Base-by-base conservation (phyloP, 306 rosid species). In the Cicer arietinum region DNA sequence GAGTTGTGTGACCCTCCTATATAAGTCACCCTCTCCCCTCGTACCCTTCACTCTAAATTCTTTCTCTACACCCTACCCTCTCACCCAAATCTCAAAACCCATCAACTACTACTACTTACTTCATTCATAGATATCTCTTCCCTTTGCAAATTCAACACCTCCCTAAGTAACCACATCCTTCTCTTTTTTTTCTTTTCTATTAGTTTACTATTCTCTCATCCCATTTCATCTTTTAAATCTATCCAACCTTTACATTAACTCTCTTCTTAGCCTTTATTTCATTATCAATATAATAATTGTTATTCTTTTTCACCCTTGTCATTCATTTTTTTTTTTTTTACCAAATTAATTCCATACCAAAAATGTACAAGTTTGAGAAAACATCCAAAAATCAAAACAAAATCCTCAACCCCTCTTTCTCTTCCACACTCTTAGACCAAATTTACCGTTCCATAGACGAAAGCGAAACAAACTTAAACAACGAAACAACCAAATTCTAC, bases 381-480 rank as follows among this genome's bases (percentile, higher is more conserved):
- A 71, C 46, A 52, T 76, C 0, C 3, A 77, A 84, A 51, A 87
- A 81, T n/a, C 82, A 78, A 1, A 13, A 51, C 10, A 82, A 76
- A 41, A 64, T 75, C n/a, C 61, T 56, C 14, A 81, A 39, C 75
- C 95, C 97, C 2, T 87, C 97, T 8, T 92, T 92, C 90, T 95
- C 99, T 46, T 86, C 99, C 8, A 79, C 77, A 17, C 95, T 95
- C 10, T 86, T 95, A 0, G 98, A 95, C 73, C 86, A 92, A 76
- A 95, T 95, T 37, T 92, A 95, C 88, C 89, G 86, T 17, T 95
- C 99, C 20, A 86, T 95, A 11, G 98, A 94, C 64, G 92, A 89
- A 0, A 86, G 80, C 0, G 89, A 87, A 37, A 82, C 41, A 41
- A 76, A 71, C 12, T 35, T 4, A 20, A 51, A 64, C 22, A 78